phyloP scores from a whole-genome alignment of 108 stramenopile genomes.

The Conticribra guillardii region DNA sequence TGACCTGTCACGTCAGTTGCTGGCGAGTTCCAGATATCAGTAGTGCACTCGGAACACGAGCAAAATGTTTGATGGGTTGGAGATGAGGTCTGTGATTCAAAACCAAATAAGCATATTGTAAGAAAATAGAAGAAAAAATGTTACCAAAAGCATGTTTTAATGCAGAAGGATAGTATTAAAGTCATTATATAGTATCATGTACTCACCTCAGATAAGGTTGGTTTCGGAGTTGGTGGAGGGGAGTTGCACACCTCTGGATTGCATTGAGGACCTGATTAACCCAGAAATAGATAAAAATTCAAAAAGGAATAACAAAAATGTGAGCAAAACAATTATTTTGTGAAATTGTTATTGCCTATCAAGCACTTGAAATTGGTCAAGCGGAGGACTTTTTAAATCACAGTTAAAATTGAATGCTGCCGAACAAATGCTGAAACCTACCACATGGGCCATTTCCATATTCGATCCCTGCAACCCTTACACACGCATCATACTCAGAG shows the following conservation, averaged over 20 bases:
- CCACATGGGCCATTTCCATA: not conserved
- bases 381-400: too few species aligned
- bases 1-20: not conserved
- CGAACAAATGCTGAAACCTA: not conserved
- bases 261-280: not conserved
- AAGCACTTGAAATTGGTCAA: too few species aligned
- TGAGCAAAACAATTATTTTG: too few species aligned
- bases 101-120: too few species aligned
- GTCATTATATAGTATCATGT: too few species aligned
- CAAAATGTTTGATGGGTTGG: slow-evolving; percentile 11
- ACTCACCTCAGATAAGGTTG: not conserved
- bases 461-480: not conserved
- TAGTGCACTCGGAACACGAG: slow-evolving; percentile 5
- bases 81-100: not conserved
- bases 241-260: not conserved
- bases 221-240: slow-evolving; percentile 10
- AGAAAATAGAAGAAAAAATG: too few species aligned
- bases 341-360: too few species aligned
- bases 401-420: not conserved
- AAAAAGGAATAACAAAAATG: not conserved
- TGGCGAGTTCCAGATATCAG: slow-evolving; percentile 3
- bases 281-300: not conserved
- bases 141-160: too few species aligned
- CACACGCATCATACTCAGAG: slow-evolving; percentile 12
- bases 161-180: too few species aligned